Evolutionary conservation across 2,329 filamentous ascomycete genomes (phyloP).

Genomic region (Drechmeria coniospora): DNA sequence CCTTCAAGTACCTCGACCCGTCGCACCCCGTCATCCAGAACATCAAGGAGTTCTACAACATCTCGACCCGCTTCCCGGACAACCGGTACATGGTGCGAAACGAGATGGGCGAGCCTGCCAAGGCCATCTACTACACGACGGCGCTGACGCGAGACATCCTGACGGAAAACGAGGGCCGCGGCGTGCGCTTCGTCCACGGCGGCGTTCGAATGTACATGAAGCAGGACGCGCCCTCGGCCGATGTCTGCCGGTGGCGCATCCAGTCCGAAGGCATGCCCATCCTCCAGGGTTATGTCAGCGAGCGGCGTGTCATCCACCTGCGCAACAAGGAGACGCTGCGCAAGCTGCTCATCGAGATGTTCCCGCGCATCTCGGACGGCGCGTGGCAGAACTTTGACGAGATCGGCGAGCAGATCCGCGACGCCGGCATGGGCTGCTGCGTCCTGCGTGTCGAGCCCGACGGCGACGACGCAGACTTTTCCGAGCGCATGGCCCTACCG

Average conservation of each 20-base stretch:
- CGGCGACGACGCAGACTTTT: slow-evolving; percentile 41
- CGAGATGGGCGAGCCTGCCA: slow-evolving; percentile 69
- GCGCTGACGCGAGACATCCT: slow-evolving; percentile 74
- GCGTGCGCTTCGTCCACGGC: slow-evolving; percentile 89
- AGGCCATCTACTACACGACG: slow-evolving; percentile 94
- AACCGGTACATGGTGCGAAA: slow-evolving; percentile 96
- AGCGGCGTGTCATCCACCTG: slow-evolving; percentile 58
- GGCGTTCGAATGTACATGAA: slow-evolving; percentile 99
- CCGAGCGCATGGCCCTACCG: slow-evolving; percentile 74
- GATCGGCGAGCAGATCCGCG: slow-evolving; percentile 68
- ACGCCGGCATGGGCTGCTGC: slow-evolving; percentile 81
- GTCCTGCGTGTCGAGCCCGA: slow-evolving; percentile 72
- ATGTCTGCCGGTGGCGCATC: slow-evolving; percentile 86
- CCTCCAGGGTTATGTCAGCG: slow-evolving; percentile 76
- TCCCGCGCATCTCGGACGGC: slow-evolving; percentile 68
- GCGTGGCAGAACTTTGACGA: slow-evolving; percentile 67
- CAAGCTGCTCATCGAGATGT: slow-evolving; percentile 86
- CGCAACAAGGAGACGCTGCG: slow-evolving; percentile 66
- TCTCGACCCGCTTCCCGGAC: slow-evolving; percentile 70
- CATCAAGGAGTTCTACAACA: slow-evolving; percentile 72
- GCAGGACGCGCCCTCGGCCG: slow-evolving; percentile 75
- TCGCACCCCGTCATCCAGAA: slow-evolving; percentile 61
- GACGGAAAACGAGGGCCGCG: slow-evolving; percentile 71
- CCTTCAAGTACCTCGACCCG: slow-evolving; percentile 76
- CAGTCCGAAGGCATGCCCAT: slow-evolving; percentile 90